A percentile compares a stretch with the other conserved stretches of the same genome.
Evolutionary conservation across 2,329 filamentous ascomycete genomes (phyloP).

Genomic region (Cladosporium sp.): DNA sequence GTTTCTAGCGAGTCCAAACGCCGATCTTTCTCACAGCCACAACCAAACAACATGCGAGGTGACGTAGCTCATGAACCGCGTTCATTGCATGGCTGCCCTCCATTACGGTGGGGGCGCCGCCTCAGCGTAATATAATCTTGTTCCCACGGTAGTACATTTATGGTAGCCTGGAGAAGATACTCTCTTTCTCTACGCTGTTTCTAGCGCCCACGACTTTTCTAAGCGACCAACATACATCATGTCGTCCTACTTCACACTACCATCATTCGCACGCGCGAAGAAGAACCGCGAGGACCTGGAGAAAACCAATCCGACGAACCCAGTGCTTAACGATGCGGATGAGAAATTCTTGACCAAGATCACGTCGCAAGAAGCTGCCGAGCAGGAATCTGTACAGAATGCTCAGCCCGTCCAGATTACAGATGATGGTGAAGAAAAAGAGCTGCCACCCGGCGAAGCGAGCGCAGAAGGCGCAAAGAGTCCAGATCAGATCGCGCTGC

Average conservation of each 20-base stretch:
- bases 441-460: constrained; percentile 24
- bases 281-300: constrained; percentile 34
- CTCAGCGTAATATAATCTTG: not conserved
- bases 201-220: no score
- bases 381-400: constrained; percentile 38
- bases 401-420: constrained; percentile 24
- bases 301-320: constrained; percentile 33
- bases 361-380: constrained; percentile 38
- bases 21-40: not conserved
- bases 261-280: constrained; percentile 33
- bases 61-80: not conserved
- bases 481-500: constrained; percentile 24
- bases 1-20: no score
- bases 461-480: constrained; percentile 18
- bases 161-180: no score
- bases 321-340: constrained; percentile 58
- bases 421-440: constrained; percentile 32
- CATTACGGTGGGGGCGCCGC: not conserved
- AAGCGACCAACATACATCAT: no score
- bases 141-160: no score
- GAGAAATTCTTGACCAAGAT: constrained; percentile 54
- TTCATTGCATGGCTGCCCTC: not conserved
- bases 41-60: not conserved
- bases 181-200: no score
- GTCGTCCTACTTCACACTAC: constrained; percentile 31